These are phyloP conservation scores for Ophiostoma pallidulum DNA, from an alignment of 2,329 filamentous ascomycete species.

Conservation along the genomic window DNA sequence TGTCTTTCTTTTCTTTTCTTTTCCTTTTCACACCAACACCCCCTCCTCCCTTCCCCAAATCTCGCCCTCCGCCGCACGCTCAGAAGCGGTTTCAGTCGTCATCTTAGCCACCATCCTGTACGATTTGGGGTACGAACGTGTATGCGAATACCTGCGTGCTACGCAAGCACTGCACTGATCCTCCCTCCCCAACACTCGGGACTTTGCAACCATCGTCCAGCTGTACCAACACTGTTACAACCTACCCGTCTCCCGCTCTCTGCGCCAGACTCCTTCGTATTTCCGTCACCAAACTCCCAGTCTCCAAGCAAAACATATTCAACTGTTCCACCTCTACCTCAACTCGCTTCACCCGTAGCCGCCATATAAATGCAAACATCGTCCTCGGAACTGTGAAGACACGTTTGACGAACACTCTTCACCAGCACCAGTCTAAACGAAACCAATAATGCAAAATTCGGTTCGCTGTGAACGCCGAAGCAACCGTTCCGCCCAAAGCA, in stretches of 20 bases:
- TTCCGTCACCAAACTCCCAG: not conserved
- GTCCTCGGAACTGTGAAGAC: too few species aligned
- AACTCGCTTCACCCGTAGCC: slow-evolving; percentile 2
- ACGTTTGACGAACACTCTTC: too few species aligned
- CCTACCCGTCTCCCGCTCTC: not conserved
- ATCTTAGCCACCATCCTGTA: not conserved
- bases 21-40: not conserved
- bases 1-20: not conserved
- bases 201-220: not conserved
- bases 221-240: not conserved
- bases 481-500: too few species aligned
- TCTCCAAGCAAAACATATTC: not conserved
- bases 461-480: too few species aligned
- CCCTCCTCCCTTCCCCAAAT: not conserved
- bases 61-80: not conserved
- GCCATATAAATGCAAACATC: not conserved
- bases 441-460: too few species aligned
- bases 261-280: not conserved
- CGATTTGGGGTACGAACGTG: not conserved
- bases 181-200: not conserved
- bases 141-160: not conserved
- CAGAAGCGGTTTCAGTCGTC: not conserved
- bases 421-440: too few species aligned
- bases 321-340: not conserved
- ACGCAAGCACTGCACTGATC: too few species aligned